Percentiles rank a stretch among this genome's conserved stretches.
These are phyloP conservation scores for Entrophospora sp. DNA, from an alignment of 192 early-diverging fungal genomes.

Conservation along the genomic window DNA sequence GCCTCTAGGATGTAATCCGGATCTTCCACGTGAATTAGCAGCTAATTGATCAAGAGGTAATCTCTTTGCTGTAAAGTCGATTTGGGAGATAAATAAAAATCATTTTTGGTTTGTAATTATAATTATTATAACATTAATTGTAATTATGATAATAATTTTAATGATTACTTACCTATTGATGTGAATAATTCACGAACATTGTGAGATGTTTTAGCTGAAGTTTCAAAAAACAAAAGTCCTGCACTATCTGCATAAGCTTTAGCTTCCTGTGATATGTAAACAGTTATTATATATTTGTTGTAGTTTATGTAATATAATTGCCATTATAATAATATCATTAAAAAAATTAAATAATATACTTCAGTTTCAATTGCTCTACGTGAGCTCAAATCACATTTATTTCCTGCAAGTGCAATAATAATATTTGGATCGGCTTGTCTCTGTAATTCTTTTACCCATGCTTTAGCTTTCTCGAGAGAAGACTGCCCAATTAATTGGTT, in stretches of 20 bases:
- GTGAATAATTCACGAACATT: constrained; percentile 58
- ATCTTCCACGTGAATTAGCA: constrained; percentile 40
- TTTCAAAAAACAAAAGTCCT: constrained; percentile 58
- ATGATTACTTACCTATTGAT: constrained; percentile 40
- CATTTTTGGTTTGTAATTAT: too few species aligned
- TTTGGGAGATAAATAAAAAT: neutral
- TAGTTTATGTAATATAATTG: too few species aligned
- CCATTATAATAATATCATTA: too few species aligned
- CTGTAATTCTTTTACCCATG: constrained; percentile 68
- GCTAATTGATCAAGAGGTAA: constrained; percentile 58
- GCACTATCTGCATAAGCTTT: constrained; percentile 56
- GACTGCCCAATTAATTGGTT: constrained; percentile 27
- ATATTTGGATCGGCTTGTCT: constrained; percentile 65
- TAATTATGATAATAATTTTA: neutral
- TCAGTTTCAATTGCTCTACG: constrained; percentile 62
- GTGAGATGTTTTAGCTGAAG: constrained; percentile 55
- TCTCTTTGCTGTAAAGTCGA: constrained; percentile 42
- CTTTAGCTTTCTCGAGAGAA: constrained; percentile 60
- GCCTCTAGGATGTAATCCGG: constrained; percentile 34
- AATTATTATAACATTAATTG: neutral
- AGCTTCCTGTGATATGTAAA: constrained; percentile 35
- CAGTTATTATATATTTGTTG: neutral
- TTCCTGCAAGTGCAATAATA: constrained; percentile 64
- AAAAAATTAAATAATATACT: constrained; percentile 24
- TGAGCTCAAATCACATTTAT: constrained; percentile 55